These are phyloP conservation scores for Wickerhamomyces chambardii DNA, from an alignment of 805 yeast genomes.

Conservation along the genomic window DNA sequence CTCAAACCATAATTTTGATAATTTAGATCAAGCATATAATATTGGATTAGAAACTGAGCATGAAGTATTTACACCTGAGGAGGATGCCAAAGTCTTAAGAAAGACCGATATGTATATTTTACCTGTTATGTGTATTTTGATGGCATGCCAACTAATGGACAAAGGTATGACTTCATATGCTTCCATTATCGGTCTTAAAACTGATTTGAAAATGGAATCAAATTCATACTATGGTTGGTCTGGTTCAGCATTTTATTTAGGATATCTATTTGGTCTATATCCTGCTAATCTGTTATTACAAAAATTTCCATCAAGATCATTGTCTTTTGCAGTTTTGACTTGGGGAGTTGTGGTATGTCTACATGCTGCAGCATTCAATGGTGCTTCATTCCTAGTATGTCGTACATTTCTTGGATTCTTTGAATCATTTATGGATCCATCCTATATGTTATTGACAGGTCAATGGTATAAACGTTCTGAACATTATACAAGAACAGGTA, in stretches of 20 bases:
- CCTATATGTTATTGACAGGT: slow-evolving; percentile 34
- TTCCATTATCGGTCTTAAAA: slow-evolving; percentile 25
- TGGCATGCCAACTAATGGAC: slow-evolving; percentile 29
- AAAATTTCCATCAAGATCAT: slow-evolving; percentile 30
- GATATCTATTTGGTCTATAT: slow-evolving; percentile 35
- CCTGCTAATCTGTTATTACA: slow-evolving; percentile 34
- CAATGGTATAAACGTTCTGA: slow-evolving; percentile 36
- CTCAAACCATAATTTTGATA: slow-evolving; percentile 5
- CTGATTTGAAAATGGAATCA: slow-evolving; percentile 25
- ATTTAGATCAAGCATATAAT: not conserved
- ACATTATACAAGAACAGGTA: slow-evolving; percentile 25
- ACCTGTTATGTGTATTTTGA: slow-evolving; percentile 25
- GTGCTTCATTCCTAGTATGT: slow-evolving; percentile 31
- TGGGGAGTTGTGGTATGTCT: slow-evolving; percentile 29
- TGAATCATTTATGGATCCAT: slow-evolving; percentile 35
- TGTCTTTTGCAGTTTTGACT: slow-evolving; percentile 21
- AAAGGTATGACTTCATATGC: slow-evolving; percentile 28
- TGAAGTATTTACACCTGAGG: slow-evolving; percentile 3
- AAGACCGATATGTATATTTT: slow-evolving; percentile 26
- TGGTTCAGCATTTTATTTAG: slow-evolving; percentile 34
- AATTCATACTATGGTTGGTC: slow-evolving; percentile 33
- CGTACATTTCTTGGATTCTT: slow-evolving; percentile 32
- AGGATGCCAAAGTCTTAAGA: slow-evolving; percentile 18
- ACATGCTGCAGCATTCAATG: slow-evolving; percentile 23
- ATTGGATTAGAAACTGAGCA: not conserved